Evolutionary conservation across 1,139 yeast species (phyloP), one percentile per base, ranked within the genome.

Genomic region (Candida glucosophila): DNA sequence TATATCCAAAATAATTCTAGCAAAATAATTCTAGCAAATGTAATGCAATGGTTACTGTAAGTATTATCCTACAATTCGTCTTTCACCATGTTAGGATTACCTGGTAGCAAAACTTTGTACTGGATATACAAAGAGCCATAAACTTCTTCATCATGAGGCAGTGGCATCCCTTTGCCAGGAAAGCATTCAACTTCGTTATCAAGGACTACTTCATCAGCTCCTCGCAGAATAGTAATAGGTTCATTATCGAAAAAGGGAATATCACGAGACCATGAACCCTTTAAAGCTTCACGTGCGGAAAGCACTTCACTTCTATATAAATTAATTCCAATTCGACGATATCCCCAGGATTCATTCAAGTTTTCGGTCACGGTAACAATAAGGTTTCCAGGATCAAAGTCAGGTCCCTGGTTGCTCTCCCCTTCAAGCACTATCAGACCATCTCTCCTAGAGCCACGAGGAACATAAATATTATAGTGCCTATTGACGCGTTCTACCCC

Each of bases 81-180:
- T 26, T 24, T 32, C 17, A 14, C 17, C 8, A 15, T 14, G 14
- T 27, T 6, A 11, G 8, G 8, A 8, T 58, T 67, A n/a, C 12
- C 21, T 2, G 76, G 69, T 18, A 60, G 46, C 19, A 81, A 50
- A 2, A 83, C 75, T 30, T 58, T 66, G 49, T 81, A 83, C 36
- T 77, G 79, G 26, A 90, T 62, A 46, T 58, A 81, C 46, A 88
- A 61, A 47, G 85, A 83, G 17, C 97, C 98, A 47, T 50, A 70
- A 33, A 66, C 76, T 32, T 71, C 75, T 12, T 59, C 64, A 11
- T 44, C 53, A 22, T 62, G 65, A 9, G 42, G 36, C 9, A 62
- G 37, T 2, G 97, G 97, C 96, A 90, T 85, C 17, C 98, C 98
- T 43, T 70, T 77, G 9, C 81, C 86, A 34, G 60, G 55, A 17